Conservation (phyloP, 257 asterid genomes). For the Solanum corneliomulleri region DNA sequence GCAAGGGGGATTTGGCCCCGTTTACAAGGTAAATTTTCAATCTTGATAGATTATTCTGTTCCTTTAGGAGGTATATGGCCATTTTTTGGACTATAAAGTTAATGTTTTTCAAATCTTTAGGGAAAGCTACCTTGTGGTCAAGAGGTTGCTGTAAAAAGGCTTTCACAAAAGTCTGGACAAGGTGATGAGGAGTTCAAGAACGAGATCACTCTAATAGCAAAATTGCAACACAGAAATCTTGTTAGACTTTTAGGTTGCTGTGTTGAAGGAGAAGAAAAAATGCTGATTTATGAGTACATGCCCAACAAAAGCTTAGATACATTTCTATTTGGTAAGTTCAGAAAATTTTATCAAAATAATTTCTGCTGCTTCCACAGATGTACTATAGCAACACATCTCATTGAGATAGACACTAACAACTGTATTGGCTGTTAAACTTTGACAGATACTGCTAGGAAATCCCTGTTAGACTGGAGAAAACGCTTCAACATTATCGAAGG, state of each 20-base stretch:
- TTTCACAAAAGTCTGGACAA: slow-evolving; percentile 65
- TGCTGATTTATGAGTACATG: slow-evolving; percentile 78
- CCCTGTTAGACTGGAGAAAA: slow-evolving; percentile 49
- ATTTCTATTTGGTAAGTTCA: slow-evolving; percentile 52
- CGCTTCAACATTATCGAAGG: slow-evolving; percentile 68
- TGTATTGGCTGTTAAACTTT: not conserved
- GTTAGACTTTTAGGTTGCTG: slow-evolving; percentile 80
- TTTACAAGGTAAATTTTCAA: slow-evolving; percentile 41
- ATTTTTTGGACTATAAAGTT: not conserved
- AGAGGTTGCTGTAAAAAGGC: slow-evolving; percentile 75
- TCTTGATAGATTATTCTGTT: not conserved
- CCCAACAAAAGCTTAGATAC: slow-evolving; percentile 82
- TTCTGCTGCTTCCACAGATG: not conserved
- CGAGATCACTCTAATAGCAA: slow-evolving; percentile 65
- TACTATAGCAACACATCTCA: not conserved
- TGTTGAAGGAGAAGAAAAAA: slow-evolving; percentile 69
- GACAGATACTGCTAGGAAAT: slow-evolving; percentile 45
- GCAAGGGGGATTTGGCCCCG: slow-evolving; percentile 87
- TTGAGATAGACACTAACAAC: not conserved
- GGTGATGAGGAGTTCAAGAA: slow-evolving; percentile 75
- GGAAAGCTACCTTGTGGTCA: slow-evolving; percentile 57
- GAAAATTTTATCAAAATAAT: not conserved
- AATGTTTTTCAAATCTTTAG: slow-evolving; percentile 15
- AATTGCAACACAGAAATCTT: slow-evolving; percentile 73
- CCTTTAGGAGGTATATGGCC: not conserved